phyloP scores from a whole-genome alignment of 2,329 filamentous ascomycete species.

The Decorospora gaudefroyi region DNA sequence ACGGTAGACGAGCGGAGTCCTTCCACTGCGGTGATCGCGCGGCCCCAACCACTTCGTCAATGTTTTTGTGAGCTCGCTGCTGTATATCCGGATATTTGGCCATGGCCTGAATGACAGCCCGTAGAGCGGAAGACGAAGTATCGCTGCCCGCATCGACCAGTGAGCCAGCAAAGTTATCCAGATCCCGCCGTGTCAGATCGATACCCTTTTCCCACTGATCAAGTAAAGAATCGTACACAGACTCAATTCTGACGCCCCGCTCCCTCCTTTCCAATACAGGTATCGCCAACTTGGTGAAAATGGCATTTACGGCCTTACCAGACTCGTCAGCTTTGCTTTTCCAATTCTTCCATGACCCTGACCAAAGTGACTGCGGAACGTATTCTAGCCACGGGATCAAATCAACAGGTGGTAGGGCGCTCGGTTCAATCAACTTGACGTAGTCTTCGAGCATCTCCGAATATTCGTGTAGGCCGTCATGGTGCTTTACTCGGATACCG shows the following conservation, averaged over 20 bases:
- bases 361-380: slow-evolving; percentile 40
- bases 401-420: slow-evolving; percentile 55
- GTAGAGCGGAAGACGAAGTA: slow-evolving; percentile 38
- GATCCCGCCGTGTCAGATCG: slow-evolving; percentile 16
- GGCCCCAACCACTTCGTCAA: slow-evolving; percentile 35
- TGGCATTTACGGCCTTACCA: slow-evolving; percentile 3
- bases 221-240: slow-evolving; percentile 17
- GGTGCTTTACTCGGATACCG: slow-evolving; percentile 1
- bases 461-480: not conserved
- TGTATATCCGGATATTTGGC: slow-evolving; percentile 21
- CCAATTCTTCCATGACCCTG: slow-evolving; percentile 16
- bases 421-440: slow-evolving; percentile 51
- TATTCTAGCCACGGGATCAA: slow-evolving; percentile 32
- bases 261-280: slow-evolving; percentile 2
- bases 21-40: slow-evolving; percentile 5
- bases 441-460: slow-evolving; percentile 47
- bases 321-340: slow-evolving; percentile 7
- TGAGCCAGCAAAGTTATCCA: slow-evolving; percentile 48
- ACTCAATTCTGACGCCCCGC: slow-evolving; percentile 26
- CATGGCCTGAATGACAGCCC: slow-evolving; percentile 7
- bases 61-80: slow-evolving; percentile 37
- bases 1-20: slow-evolving; percentile 31
- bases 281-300: slow-evolving; percentile 9
- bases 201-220: slow-evolving; percentile 11
- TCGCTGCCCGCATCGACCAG: slow-evolving; percentile 14